A percentile compares a stretch with the other conserved stretches of the same genome.
Conservation (phyloP, 1,284 basidiomycete species). For the Apiotrichum sp. region DNA sequence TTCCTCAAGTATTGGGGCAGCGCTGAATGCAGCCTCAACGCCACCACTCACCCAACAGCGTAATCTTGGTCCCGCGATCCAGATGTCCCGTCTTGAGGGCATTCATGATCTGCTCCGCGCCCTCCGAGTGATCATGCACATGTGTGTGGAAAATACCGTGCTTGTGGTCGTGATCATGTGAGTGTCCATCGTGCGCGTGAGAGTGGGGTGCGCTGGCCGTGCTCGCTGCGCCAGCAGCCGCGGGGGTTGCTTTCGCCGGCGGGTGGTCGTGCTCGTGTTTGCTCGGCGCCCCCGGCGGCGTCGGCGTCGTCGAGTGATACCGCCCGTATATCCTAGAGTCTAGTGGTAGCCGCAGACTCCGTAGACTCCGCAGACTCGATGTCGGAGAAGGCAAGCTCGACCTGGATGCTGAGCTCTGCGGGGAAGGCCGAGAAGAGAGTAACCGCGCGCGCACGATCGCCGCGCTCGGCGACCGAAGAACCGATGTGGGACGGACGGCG, state of each 20-base stretch:
- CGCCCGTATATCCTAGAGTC: background rate
- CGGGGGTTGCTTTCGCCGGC: no score
- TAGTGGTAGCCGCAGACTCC: no score
- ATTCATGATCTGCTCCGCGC: slow-evolving; percentile 65
- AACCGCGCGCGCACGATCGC: background rate
- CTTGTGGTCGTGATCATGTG: slow-evolving; percentile 54
- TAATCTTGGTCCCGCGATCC: slow-evolving; percentile 76
- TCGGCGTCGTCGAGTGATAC: background rate
- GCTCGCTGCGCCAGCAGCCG: no score
- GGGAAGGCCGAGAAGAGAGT: background rate
- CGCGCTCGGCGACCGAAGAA: background rate
- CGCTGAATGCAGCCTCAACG: no score
- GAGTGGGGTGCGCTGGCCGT: background rate
- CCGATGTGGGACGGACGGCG: background rate
- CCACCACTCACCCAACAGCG: slow-evolving; percentile 53
- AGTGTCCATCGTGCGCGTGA: slow-evolving; percentile 28
- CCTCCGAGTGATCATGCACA: slow-evolving; percentile 57
- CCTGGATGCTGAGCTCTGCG: no score
- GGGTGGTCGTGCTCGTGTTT: background rate
- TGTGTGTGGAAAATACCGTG: slow-evolving; percentile 50
- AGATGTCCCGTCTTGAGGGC: slow-evolving; percentile 59
- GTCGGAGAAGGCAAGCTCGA: no score
- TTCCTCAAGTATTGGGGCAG: background rate
- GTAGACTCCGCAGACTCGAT: no score
- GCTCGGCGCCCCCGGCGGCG: background rate